phyloP scores from a whole-genome alignment of 2,329 filamentous ascomycete species.

The Phaeophleospora eucalypticola region DNA sequence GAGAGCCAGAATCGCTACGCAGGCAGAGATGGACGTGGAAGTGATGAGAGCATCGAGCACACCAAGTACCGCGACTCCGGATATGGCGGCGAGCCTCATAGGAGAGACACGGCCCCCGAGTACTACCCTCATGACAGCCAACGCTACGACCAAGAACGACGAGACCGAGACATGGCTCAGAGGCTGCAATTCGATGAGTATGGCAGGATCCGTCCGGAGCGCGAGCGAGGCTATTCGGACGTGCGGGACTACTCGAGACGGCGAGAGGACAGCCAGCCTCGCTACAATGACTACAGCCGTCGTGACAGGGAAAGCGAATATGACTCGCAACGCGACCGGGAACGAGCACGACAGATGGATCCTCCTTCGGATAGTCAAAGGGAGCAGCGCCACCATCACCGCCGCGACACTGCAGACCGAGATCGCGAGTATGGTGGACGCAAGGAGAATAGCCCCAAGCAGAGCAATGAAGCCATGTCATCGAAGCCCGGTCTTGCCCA shows the following conservation, averaged over 20 bases:
- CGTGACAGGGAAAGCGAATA: constrained; percentile 18
- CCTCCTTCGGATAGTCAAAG: constrained; percentile 19
- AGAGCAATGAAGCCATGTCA: constrained; percentile 17
- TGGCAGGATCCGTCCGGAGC: constrained; percentile 21
- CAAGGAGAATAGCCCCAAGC: constrained; percentile 23
- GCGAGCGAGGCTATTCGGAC: constrained; percentile 19
- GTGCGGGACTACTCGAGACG: constrained; percentile 23
- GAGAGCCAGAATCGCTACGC: constrained; percentile 26
- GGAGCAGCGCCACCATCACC: constrained; percentile 28
- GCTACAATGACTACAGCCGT: constrained; percentile 18
- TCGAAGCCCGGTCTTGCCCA: constrained; percentile 24
- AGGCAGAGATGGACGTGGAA: constrained; percentile 30
- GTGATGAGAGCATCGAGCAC: constrained; percentile 40
- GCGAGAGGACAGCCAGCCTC: constrained; percentile 30
- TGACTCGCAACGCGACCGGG: constrained; percentile 24
- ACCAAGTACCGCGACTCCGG: constrained; percentile 31
- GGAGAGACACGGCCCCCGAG: constrained; percentile 28
- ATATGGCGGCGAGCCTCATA: constrained; percentile 26
- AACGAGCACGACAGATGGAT: constrained; percentile 24
- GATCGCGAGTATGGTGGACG: constrained; percentile 23
- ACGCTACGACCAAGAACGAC: constrained; percentile 26
- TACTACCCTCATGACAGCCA: constrained; percentile 20
- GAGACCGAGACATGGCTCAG: constrained; percentile 24
- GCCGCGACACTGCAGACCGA: constrained; percentile 7
- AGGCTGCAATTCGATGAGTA: constrained; percentile 26